Evolutionary conservation across 176 grass and related monocot genomes (phyloP), one percentile per base, ranked within the genome.

Genomic region (Ensete glaucum): DNA sequence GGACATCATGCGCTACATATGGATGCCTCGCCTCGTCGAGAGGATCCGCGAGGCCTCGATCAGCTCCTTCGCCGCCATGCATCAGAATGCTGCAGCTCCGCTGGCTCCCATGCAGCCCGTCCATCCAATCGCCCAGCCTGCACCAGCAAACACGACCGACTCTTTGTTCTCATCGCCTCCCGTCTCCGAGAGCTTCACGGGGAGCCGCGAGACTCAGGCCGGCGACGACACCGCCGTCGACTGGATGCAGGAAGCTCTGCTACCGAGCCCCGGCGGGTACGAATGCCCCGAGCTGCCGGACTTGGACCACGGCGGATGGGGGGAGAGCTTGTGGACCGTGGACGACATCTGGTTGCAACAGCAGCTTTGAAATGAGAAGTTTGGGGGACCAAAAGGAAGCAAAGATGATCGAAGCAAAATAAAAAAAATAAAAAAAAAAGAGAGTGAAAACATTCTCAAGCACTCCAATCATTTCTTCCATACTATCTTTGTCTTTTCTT

Each of bases 1-100:
- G 9, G 73, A 75, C 73, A 58, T 75, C 25, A 59, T 75, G 73
- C 73, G 73, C 13, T 59, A 57, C 73, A 13, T 75, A 19, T 75
- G 54, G 73, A 75, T 75, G 54, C 73, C 73, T 1, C 73, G 73
- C 24, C 53, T 75, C 54, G 8, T 43, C 24, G 73, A 75, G 54
- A 25, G 73, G 14, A 75, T 75, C 25, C 54, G 27, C 25, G 73
- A 53, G 23, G 13, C 67, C 70, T 72, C 70, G 20, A 11, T 5
- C n/a, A 53, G 3, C 70, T 12, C 70, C 0, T 8, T n/a, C 16
- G 70, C 48, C 8, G 9, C 50, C n/a, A 20, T 53, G 9, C 53
- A 24, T 48, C 49, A 12, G 50, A 43, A 43, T 43, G 50, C 48
- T 23, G 70, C 9, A 8, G 1, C 9, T 12, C n/a, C 22, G 3